A percentile compares a stretch with the other conserved stretches of the same genome.
Conservation (phyloP, 495 filamentous ascomycete genomes). For the Xylaria intraflava region DNA sequence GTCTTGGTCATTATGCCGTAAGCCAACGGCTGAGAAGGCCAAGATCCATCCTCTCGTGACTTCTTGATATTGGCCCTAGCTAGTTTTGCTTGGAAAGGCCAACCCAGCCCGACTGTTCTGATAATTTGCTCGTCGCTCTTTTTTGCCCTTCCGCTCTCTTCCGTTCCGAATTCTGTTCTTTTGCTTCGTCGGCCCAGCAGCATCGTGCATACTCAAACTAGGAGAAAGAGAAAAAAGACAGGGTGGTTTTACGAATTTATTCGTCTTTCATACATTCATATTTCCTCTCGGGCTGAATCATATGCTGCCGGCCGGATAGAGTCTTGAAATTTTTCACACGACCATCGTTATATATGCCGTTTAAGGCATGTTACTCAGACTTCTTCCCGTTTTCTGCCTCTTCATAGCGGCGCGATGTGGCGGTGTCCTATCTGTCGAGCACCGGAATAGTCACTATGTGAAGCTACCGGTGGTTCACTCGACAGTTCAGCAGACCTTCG, state of each 20-base stretch:
- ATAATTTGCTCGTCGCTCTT: too few species aligned
- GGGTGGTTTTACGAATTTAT: background rate
- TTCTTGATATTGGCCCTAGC: too few species aligned
- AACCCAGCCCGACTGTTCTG: background rate
- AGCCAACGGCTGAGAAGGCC: background rate
- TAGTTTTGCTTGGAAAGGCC: background rate
- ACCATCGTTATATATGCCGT: background rate
- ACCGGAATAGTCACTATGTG: conserved; percentile 27
- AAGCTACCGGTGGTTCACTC: conserved; percentile 44
- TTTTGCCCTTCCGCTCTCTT: too few species aligned
- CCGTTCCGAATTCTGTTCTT: too few species aligned
- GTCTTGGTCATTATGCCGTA: background rate
- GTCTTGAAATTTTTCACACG: background rate
- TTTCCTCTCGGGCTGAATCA: background rate
- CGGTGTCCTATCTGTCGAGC: conserved; percentile 18
- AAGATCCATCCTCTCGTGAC: background rate
- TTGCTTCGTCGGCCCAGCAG: too few species aligned
- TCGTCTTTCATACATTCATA: background rate
- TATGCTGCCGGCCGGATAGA: background rate
- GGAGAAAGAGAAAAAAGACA: too few species aligned
- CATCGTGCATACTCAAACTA: too few species aligned
- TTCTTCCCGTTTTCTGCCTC: conserved; percentile 26
- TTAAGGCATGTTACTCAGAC: conserved; percentile 37
- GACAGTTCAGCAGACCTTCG: conserved; percentile 35
- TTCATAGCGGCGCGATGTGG: conserved; percentile 25